Evolutionary conservation across 805 yeast genomes (phyloP).

Genomic region (Suhomyces faveliae): DNA sequence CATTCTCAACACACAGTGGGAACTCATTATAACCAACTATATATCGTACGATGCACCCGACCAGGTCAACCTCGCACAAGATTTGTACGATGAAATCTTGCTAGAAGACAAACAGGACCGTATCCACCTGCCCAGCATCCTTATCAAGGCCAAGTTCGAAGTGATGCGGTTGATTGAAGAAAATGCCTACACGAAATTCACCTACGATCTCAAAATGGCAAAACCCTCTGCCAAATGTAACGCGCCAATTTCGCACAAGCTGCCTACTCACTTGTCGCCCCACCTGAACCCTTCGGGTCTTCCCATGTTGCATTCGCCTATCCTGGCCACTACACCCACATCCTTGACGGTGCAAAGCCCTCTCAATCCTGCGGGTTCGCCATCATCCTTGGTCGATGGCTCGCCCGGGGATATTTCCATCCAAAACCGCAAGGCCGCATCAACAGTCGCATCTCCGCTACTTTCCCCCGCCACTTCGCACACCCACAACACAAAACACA

Average conservation of each 20-base stretch:
- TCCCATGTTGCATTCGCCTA: not conserved
- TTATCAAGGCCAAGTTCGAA: conserved; percentile 30
- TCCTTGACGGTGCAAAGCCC: not conserved
- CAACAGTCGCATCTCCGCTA: conserved; percentile 4
- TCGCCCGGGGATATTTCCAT: not conserved
- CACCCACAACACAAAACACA: conserved; percentile 7
- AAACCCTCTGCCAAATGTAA: not conserved
- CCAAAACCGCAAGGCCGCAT: not conserved
- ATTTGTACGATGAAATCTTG: conserved; percentile 28
- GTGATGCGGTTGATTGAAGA: conserved; percentile 33
- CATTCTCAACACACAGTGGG: conserved; percentile 31
- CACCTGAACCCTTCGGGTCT: not conserved
- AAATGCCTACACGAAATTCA: conserved; percentile 27
- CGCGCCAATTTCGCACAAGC: not conserved
- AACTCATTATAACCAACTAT: conserved; percentile 38
- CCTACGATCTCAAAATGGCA: not conserved
- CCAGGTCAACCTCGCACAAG: conserved; percentile 49
- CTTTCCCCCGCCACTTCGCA: conserved; percentile 7
- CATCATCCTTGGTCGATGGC: not conserved
- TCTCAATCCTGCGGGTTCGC: not conserved
- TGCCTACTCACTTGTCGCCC: not conserved
- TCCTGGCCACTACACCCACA: conserved; percentile 1
- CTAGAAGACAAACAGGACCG: conserved; percentile 19
- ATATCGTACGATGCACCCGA: conserved; percentile 42
- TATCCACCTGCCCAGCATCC: conserved; percentile 27